Evolutionary conservation across 2,329 filamentous ascomycete genomes (phyloP), one percentile per base, ranked within the genome.

Genomic region (Huntiella savannae): DNA sequence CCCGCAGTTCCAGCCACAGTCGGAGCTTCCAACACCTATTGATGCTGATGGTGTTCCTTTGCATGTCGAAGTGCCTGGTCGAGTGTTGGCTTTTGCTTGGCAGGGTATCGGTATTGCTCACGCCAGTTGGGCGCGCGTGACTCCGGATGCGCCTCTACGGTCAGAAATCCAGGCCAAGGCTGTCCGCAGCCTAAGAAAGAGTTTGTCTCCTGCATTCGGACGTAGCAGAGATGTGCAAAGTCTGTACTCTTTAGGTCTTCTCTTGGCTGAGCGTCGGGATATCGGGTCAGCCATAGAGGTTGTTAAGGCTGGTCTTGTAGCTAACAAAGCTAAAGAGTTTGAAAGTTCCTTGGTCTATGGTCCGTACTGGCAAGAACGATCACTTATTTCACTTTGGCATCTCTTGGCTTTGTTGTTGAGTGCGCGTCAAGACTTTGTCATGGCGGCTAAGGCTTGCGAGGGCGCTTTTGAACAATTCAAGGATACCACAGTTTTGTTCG

Each of bases 381-480:
- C 72, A 5, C 62, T 79, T 33, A 77, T 96, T 17, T 79, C 87
- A 2, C 62, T 95, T 17, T 95, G 91, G 87, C 91, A 98, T 64
- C 69, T 98, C 12, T 69, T 98, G 40, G 79, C 85, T 0, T 68
- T 98, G 17, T 68, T 96, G 16, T 64, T 96, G 28, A 94, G 84
- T 53, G 84, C 86, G 1, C 77, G 82, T 52, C 82, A 93, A 53
- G 86, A 95, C 52, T 93, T 82, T 55, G 66, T 75, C 43, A 80
- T 82, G 59, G 87, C 91, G 2, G 72, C 75, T 22, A 78, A 79
- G 55, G 80, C 86, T 32, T 96, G 87, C 54, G 85, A 93, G 57
- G 86, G 84, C 19, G 87, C 86, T 3, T 82, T 96, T 57, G 86
- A 94, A 53, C 84, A 93, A 56, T 92, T 94, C 55, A 77, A 79